A percentile compares a stretch with the other conserved stretches of the same genome.
These are phyloP conservation scores for Plantago elongata DNA, from an alignment of 257 asterid species.

Conservation along the genomic window DNA sequence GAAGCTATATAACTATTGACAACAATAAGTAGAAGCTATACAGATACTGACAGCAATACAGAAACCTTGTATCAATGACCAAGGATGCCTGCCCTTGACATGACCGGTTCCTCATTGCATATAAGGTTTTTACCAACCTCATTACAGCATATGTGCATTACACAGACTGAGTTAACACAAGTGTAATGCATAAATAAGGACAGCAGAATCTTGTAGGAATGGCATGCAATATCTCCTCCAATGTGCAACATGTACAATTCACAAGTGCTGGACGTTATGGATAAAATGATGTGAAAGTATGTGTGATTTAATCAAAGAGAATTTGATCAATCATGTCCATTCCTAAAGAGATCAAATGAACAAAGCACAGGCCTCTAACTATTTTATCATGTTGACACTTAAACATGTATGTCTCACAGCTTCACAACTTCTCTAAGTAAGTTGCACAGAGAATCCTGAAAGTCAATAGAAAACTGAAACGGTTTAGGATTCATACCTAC, in stretches of 20 bases:
- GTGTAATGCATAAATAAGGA: neutral
- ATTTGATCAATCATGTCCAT: too few species aligned
- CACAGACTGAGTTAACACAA: too few species aligned
- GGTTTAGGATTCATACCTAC: too few species aligned
- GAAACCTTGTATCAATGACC: conserved; percentile 6
- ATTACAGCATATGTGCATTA: neutral
- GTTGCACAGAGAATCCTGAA: too few species aligned
- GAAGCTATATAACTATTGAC: conserved; percentile 14
- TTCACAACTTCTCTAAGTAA: too few species aligned
- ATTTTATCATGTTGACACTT: too few species aligned
- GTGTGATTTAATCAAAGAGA: too few species aligned
- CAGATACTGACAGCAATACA: conserved; percentile 4
- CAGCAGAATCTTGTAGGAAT: neutral
- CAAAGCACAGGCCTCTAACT: too few species aligned
- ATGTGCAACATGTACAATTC: too few species aligned
- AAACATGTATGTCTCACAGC: too few species aligned
- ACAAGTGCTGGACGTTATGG: neutral
- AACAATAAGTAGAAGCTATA: conserved; percentile 16
- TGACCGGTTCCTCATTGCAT: neutral
- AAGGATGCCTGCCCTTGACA: conserved; percentile 1
- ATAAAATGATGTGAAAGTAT: neutral
- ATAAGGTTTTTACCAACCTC: neutral
- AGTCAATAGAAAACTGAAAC: too few species aligned
- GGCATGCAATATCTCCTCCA: neutral
- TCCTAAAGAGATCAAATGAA: too few species aligned